Percentiles rank a stretch among this genome's conserved stretches.
phyloP scores from a whole-genome alignment of 2,329 filamentous ascomycete species.

The Xylariales sp. region DNA sequence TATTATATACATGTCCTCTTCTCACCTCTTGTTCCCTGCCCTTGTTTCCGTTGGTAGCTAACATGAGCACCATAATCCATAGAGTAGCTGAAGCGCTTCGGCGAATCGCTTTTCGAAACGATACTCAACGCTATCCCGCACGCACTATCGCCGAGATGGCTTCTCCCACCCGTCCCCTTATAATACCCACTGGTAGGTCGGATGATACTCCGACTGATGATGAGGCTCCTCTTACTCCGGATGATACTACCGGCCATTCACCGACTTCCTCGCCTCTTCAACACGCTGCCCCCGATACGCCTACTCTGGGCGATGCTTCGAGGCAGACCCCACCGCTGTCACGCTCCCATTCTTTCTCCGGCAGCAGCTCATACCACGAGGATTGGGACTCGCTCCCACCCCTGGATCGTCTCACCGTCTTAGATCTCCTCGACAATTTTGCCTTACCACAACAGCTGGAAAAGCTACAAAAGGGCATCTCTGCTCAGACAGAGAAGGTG shows the following conservation, averaged over 20 bases:
- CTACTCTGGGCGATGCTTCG: constrained; percentile 60
- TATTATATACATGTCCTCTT: not conserved
- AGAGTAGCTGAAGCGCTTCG: constrained; percentile 56
- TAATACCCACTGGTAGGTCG: constrained; percentile 53
- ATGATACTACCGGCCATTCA: constrained; percentile 57
- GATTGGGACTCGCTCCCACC: constrained; percentile 90
- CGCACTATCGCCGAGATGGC: constrained; percentile 59
- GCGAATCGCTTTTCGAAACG: constrained; percentile 55
- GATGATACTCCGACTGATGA: constrained; percentile 57
- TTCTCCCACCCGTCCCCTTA: constrained; percentile 50
- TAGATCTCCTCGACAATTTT: constrained; percentile 95
- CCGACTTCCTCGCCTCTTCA: constrained; percentile 58
- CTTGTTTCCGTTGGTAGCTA: constrained; percentile 52
- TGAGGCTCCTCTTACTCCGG: constrained; percentile 57
- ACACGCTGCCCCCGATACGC: constrained; percentile 60
- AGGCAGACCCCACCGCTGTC: constrained; percentile 71
- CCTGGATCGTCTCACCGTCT: constrained; percentile 87
- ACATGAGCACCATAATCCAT: constrained; percentile 52
- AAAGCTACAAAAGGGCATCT: constrained; percentile 85
- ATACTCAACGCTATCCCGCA: constrained; percentile 51
- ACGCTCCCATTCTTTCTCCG: constrained; percentile 83
- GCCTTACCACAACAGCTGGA: constrained; percentile 90
- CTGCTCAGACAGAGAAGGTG: constrained; percentile 85
- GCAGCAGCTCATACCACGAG: constrained; percentile 85
- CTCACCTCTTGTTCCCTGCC: not conserved